Evolutionary conservation across 2,329 filamentous ascomycete genomes (phyloP), one percentile per base, ranked within the genome.

Genomic region (Metarhizium sp.): DNA sequence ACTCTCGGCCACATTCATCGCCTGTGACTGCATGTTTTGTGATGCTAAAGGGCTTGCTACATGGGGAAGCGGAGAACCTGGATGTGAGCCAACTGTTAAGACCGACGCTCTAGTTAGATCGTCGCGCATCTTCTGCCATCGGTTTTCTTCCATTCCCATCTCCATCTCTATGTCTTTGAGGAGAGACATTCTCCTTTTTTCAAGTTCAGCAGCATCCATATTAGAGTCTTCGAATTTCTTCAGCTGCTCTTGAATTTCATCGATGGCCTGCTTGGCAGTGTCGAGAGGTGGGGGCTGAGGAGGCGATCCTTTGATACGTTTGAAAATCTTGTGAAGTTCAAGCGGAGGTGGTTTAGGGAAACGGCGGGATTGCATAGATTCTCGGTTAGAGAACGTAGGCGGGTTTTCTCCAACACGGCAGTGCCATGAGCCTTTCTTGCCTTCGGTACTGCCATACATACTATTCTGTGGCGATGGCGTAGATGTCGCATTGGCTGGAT

Each of bases 141-240:
- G 76, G 54, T 73, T 74, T 63, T 84, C 80, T 63, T 86, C 79
- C 59, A 75, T 66, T 0, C 77, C 80, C 75, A 86, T 81, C 65
- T 87, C 84, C 58, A 71, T 72, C 63, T 87, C 84, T 1, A 87
- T 69, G 57, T 82, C 78, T 36, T 80, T 77, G 2, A 87, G 69
- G 3, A 85, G 71, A 38, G 72, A 74, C 56, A 79, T 67, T 32
- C 75, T 71, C 54, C 72, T 71, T 14, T 70, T 68, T 32, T 74
- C 68, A 58, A 68, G 75, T 53, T 70, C 71, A 7, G 63, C 64
- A 40, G 48, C 57, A 30, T 69, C 69, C 38, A 63, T 61, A 36
- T 66, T 68, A 4, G 72, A 63, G 52, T 74, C 63, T 20, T 81
- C 78, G 8, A 81, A 68, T 42, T 73, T 75, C 57, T 68, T 71